phyloP scores from a whole-genome alignment of 129 eudicot species.

The Chrysanthemum makinoi region DNA sequence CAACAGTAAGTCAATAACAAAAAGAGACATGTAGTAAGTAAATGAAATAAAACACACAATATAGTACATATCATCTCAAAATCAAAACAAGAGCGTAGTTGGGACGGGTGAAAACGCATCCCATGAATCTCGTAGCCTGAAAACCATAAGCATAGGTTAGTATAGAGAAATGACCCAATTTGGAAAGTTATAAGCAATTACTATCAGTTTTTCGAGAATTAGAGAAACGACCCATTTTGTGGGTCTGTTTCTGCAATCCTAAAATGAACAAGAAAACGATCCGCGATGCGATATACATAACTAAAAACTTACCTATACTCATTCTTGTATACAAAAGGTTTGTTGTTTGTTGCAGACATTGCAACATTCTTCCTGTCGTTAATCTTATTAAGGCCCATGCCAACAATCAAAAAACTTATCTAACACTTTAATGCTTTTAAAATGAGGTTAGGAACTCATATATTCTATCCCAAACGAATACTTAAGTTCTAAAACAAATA shows the following conservation, averaged over 20 bases:
- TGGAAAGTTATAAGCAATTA: no score
- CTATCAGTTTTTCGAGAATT: not conserved
- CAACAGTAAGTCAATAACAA: not conserved
- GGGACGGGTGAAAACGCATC: constrained; percentile 21
- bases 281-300: no score
- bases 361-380: not conserved
- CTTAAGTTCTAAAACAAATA: no score
- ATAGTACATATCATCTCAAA: not conserved
- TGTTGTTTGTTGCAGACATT: not conserved
- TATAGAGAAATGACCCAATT: no score
- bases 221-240: not conserved
- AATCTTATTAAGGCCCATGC: no score
- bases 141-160: constrained; percentile 3
- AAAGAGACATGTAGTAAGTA: not conserved
- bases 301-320: constrained; percentile 21
- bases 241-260: not conserved
- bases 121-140: constrained; percentile 36
- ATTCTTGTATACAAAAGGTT: constrained; percentile 13
- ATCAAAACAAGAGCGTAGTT: constrained; percentile 22
- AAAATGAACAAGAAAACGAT: no score
- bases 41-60: not conserved
- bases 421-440: no score
- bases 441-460: no score
- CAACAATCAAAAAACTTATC: no score
- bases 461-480: no score